Evolutionary conservation across 2,329 filamentous ascomycete species (phyloP), one percentile per base, ranked within the genome.

Genomic region (Pseudocercospora pini-densiflorae): DNA sequence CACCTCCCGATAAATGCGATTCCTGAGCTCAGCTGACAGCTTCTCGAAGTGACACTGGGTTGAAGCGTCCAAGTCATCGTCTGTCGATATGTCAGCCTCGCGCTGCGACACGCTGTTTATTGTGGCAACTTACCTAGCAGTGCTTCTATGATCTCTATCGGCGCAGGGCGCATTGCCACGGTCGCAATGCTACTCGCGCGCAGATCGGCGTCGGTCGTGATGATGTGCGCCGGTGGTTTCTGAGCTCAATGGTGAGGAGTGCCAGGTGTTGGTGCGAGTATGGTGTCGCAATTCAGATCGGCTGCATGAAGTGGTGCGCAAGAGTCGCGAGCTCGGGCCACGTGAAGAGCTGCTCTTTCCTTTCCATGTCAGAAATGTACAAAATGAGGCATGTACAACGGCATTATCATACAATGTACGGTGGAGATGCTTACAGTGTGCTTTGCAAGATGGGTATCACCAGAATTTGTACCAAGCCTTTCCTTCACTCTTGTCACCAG

Each of bases 401-500:
- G 14, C 14, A 43, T 3, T n/a, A 43, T 43, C 6, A 19, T 43
- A 43, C 40, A 19, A 8, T n/a, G 16, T 43, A 43, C 40, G 7
- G 40, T 36, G 16, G 40, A 43, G 36, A 19, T 43, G 40, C 40
- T n/a, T 43, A 19, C 40, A 19, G 40, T 43, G 40, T 43, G 40
- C 3, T 43, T n/a, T 43, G 40, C 40, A 43, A 43, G 40, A 43
- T 33, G 24, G 27, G 51, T 31, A 29, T 71, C 67, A 78, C 77
- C 77, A 79, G 1, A 77, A 66, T 70, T 78, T 77, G 70, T 75
- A 79, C 75, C 76, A 78, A 10, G 75, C 62, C 68, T 73, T 77
- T 21, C 61, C 68, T 24, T 69, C 66, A 57, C 64, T 67, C 55
- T 62, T 70, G n/a, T 68, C 71, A 65, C 76, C 63, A 9, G 71